phyloP scores from a whole-genome alignment of 1,139 yeast genomes.

The Yamadazyma oceani region DNA sequence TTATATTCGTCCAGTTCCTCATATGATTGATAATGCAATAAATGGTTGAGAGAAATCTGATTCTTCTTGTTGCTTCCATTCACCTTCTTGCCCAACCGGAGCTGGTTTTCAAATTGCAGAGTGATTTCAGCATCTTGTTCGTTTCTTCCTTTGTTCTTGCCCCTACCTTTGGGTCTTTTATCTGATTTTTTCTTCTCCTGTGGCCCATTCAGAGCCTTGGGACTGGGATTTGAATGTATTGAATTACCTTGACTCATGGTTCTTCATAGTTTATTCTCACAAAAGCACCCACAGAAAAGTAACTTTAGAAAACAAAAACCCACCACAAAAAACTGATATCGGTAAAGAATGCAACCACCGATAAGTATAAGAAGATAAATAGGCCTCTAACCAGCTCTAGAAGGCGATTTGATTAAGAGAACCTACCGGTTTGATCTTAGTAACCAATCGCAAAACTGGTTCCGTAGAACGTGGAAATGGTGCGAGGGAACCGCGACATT shows the following conservation, averaged over 20 bases:
- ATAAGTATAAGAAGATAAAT: background rate
- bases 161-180: background rate
- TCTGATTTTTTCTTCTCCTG: background rate
- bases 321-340: background rate
- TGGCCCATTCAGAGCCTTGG: too few species aligned
- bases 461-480: too few species aligned
- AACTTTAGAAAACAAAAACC: too few species aligned
- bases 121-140: background rate
- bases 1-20: constrained; percentile 49
- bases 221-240: background rate
- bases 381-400: background rate
- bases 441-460: background rate
- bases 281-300: too few species aligned
- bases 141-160: background rate
- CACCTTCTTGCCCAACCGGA: constrained; percentile 11
- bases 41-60: constrained; percentile 61
- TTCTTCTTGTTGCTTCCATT: constrained; percentile 44
- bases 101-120: background rate
- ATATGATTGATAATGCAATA: constrained; percentile 60
- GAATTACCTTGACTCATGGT: constrained; percentile 7
- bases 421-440: background rate
- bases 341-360: background rate
- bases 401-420: background rate
- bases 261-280: constrained; percentile 1
- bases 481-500: background rate